These are phyloP conservation scores for Russula dissimulans DNA, from an alignment of 768 basidiomycete species.

Conservation along the genomic window DNA sequence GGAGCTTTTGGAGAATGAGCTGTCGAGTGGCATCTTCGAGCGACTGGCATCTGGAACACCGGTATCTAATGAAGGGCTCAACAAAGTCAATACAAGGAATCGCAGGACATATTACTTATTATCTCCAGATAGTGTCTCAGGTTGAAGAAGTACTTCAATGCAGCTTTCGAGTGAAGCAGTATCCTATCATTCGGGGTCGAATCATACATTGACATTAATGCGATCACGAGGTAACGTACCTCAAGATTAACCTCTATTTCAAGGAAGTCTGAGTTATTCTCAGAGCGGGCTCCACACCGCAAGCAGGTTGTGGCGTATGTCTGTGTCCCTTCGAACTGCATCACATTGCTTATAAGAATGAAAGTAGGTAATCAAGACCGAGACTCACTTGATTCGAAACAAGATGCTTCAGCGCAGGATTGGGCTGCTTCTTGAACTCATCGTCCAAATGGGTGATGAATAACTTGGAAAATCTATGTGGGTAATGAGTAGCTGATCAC, in stretches of 20 bases:
- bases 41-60: constrained; percentile 62
- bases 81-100: background rate
- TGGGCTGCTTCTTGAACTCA: constrained; percentile 78
- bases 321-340: constrained; percentile 85
- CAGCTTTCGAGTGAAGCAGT: constrained; percentile 68
- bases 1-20: constrained; percentile 59
- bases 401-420: constrained; percentile 52
- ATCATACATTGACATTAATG: background rate
- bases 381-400: constrained; percentile 57
- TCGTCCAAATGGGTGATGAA: constrained; percentile 84
- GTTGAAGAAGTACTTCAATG: constrained; percentile 51
- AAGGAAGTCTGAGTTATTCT: constrained; percentile 62
- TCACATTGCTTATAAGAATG: background rate
- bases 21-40: constrained; percentile 76
- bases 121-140: constrained; percentile 71
- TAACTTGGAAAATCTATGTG: constrained; percentile 78
- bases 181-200: constrained; percentile 35
- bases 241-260: constrained; percentile 85
- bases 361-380: background rate
- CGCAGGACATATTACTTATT: constrained; percentile 53
- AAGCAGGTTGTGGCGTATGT: constrained; percentile 75
- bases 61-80: constrained; percentile 44
- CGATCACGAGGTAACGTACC: constrained; percentile 31
- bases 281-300: constrained; percentile 57
- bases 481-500: background rate